Base-by-base conservation (phyloP, 495 filamentous ascomycete genomes). In the Aspergillus ostianus region DNA sequence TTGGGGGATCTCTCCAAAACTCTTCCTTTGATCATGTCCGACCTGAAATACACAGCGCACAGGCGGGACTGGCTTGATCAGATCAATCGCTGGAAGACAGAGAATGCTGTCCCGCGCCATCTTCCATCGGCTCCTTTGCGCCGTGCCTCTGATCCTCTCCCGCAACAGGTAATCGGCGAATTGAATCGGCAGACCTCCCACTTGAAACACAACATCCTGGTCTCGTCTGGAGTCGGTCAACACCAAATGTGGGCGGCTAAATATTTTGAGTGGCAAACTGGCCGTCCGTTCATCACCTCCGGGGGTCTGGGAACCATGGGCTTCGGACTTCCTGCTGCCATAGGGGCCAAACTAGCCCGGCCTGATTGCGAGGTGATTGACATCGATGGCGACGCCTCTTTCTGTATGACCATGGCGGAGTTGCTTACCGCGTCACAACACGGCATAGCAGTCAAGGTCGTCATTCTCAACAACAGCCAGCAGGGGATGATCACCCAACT, bases 201-300 rank as follows among this genome's bases (percentile, higher is more conserved):
- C 62, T 84, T 86, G 59, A 93, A 96, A 68, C 78, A 93, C 12
- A 77, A 84, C 55, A 93, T 90, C 12, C 84, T 94, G 67, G 93
- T 98, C 67, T 74, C 91, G 4, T 97, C 92, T 2, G 93, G 93
- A 64, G 93, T 97, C 32, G 93, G 93, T 32, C 92, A 97, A 70
- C 93, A 97, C 70, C 93, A 97, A 76, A 97, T 98, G 93, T 97
- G 93, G 93, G 79, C 89, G 8, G 92, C 92, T 8, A 91, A 98
- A 75, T 90, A 96, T 74, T 98, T 89, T 80, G 85, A 91, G 53
- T 98, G 93, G 92, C 81, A 88, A 44, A 73, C 90, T 63, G 91
- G 92, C 23, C 85, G 93, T 45, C 88, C 90, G 52, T 89, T 96
- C 85, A 86, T 96, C 73, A 93, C 92, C 15, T 96, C 91, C 13